phyloP scores from a whole-genome alignment of 2,329 filamentous ascomycete genomes.

The Curvularia verruculosa region DNA sequence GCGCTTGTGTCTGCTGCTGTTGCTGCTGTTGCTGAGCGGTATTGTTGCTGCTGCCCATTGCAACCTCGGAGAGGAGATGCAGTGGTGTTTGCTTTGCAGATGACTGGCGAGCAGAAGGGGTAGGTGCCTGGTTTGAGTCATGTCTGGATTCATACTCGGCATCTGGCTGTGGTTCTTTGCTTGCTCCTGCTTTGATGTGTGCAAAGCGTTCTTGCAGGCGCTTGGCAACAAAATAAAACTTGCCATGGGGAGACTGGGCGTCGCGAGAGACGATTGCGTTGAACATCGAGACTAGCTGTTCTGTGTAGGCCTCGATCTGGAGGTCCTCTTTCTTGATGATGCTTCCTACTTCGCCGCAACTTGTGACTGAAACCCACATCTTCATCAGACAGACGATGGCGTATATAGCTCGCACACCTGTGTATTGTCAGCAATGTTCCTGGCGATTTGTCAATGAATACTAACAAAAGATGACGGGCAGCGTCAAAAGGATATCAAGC shows the following conservation, averaged over 20 bases:
- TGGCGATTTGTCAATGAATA: not conserved
- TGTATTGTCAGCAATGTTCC: constrained; percentile 21
- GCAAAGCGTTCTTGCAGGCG: constrained; percentile 55
- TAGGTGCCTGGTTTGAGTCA: constrained; percentile 22
- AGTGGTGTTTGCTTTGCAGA: constrained; percentile 46
- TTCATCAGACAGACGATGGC: constrained; percentile 65
- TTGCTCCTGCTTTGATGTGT: constrained; percentile 52
- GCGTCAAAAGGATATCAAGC: constrained; percentile 50
- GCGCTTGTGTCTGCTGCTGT: constrained; percentile 24
- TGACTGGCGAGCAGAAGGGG: constrained; percentile 31
- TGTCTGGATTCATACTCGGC: constrained; percentile 29
- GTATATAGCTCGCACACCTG: constrained; percentile 62
- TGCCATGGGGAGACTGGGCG: constrained; percentile 53
- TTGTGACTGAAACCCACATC: constrained; percentile 62
- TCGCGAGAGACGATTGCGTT: constrained; percentile 50
- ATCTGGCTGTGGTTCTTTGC: constrained; percentile 35
- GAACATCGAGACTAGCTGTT: constrained; percentile 55
- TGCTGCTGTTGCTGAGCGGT: constrained; percentile 17
- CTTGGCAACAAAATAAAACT: constrained; percentile 55
- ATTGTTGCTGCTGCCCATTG: constrained; percentile 44
- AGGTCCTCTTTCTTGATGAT: constrained; percentile 57
- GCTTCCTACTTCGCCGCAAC: constrained; percentile 57
- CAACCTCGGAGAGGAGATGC: constrained; percentile 50
- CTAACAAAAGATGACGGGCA: constrained; percentile 56
- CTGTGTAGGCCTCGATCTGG: constrained; percentile 55